Conservation (phyloP, 441 rosid genomes). For the Lepidium campestre region DNA sequence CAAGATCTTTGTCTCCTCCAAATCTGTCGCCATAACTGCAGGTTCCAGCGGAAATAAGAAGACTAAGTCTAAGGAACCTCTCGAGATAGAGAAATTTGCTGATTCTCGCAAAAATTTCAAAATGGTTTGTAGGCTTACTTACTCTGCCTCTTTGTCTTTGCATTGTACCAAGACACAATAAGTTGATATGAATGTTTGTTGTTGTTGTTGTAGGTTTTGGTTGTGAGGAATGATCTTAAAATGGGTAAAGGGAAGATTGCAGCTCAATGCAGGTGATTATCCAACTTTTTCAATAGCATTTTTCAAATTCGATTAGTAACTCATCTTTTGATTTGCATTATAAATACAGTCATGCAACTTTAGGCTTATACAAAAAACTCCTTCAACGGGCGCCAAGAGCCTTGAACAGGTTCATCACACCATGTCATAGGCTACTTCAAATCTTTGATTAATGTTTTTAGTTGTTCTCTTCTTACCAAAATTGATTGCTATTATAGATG, state of each 20-base stretch:
- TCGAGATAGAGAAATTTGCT: slow-evolving; percentile 81
- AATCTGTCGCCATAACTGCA: slow-evolving; percentile 16
- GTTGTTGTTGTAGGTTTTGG: slow-evolving; percentile 56
- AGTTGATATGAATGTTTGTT: not conserved
- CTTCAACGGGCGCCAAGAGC: slow-evolving; percentile 75
- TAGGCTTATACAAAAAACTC: slow-evolving; percentile 88
- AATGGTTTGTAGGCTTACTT: slow-evolving; percentile 44
- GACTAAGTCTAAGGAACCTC: slow-evolving; percentile 47
- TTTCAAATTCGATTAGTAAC: not conserved
- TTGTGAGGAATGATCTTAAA: slow-evolving; percentile 91
- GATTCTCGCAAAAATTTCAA: slow-evolving; percentile 74
- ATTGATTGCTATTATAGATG: slow-evolving; percentile 48
- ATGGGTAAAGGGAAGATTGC: slow-evolving; percentile 99
- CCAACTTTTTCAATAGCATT: not conserved
- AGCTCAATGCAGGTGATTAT: slow-evolving; percentile 84
- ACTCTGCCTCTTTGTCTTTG: not conserved
- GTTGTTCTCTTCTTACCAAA: not conserved
- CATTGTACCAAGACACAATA: not conserved
- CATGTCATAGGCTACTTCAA: not conserved
- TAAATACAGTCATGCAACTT: slow-evolving; percentile 75
- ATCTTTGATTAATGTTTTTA: not conserved
- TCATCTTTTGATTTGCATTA: slow-evolving; percentile 12
- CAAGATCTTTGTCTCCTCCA: slow-evolving; percentile 31
- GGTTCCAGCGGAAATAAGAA: slow-evolving; percentile 29
- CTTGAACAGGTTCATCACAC: slow-evolving; percentile 53